phyloP scores from a whole-genome alignment of 129 eudicot species.

The Lactuca saligna region DNA sequence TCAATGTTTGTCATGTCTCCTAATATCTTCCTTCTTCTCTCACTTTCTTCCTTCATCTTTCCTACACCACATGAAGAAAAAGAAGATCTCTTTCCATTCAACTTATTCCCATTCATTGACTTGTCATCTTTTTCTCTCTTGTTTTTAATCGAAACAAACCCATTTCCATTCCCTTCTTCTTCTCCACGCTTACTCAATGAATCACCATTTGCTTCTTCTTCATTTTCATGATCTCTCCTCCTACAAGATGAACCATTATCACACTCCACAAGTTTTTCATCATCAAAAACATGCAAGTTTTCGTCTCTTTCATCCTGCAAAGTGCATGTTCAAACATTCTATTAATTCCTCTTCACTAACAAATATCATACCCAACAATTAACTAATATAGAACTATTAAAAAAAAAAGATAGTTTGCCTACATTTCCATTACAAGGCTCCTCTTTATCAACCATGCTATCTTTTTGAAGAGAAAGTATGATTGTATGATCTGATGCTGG shows the following conservation, averaged over 20 bases:
- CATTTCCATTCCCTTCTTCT: conserved; percentile 14
- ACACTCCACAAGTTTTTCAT: not conserved
- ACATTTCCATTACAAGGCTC: conserved; percentile 21
- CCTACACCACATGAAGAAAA: not conserved
- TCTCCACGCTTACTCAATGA: not conserved
- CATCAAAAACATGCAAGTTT: not conserved
- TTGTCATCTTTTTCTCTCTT: conserved; percentile 27
- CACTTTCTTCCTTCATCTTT: conserved; percentile 10
- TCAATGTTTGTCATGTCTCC: conserved; percentile 55
- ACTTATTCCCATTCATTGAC: not conserved
- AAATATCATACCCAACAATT: not conserved
- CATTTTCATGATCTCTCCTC: not conserved
- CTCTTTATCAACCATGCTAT: not conserved
- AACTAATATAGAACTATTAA: too few species aligned
- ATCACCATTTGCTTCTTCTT: not conserved
- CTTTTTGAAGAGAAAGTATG: conserved; percentile 26
- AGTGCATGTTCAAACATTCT: not conserved
- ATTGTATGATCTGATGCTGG: conserved; percentile 43
- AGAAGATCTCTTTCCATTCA: not conserved
- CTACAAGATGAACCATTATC: too few species aligned
- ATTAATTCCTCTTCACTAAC: not conserved
- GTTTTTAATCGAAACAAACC: conserved; percentile 47
- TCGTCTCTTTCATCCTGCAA: not conserved
- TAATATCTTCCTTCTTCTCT: conserved; percentile 39
- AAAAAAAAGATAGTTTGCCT: not conserved